These are phyloP conservation scores for Cyclotella baltica DNA, from an alignment of 108 stramenopile genomes.

Conservation along the genomic window DNA sequence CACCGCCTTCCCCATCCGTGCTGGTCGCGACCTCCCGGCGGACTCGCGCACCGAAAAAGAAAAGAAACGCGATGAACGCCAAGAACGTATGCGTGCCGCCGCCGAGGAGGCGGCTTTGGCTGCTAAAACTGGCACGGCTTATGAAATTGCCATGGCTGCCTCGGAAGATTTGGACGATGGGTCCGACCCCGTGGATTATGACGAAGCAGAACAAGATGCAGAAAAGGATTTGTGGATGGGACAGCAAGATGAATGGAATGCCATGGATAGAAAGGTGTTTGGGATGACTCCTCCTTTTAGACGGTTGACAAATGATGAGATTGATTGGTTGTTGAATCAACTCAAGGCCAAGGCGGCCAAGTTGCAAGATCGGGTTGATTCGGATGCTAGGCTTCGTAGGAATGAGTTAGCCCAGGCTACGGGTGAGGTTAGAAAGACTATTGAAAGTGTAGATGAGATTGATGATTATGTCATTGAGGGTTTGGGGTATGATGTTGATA, in stretches of 20 bases:
- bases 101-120: slow-evolving; percentile 63
- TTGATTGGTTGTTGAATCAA: slow-evolving; percentile 79
- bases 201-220: slow-evolving; percentile 69
- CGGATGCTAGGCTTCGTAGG: slow-evolving; percentile 71
- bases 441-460: slow-evolving; percentile 48
- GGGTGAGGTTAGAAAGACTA: slow-evolving; percentile 9
- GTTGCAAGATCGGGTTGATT: slow-evolving; percentile 85
- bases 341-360: slow-evolving; percentile 54
- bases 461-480: slow-evolving; percentile 53
- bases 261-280: slow-evolving; percentile 45
- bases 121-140: slow-evolving; percentile 43
- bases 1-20: slow-evolving; percentile 66
- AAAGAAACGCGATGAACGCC: slow-evolving; percentile 85
- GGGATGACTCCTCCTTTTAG: slow-evolving; percentile 45
- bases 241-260: slow-evolving; percentile 56
- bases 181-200: slow-evolving; percentile 57
- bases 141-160: slow-evolving; percentile 60
- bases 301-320: slow-evolving; percentile 65
- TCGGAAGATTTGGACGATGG: slow-evolving; percentile 57
- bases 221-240: slow-evolving; percentile 84
- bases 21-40: slow-evolving; percentile 72
- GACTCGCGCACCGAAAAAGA: slow-evolving; percentile 82
- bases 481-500: slow-evolving; percentile 58
- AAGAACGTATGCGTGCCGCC: slow-evolving; percentile 76
- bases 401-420: slow-evolving; percentile 31